phyloP scores from a whole-genome alignment of 2,329 filamentous ascomycete genomes.

The Verticillium nonalfalfae region DNA sequence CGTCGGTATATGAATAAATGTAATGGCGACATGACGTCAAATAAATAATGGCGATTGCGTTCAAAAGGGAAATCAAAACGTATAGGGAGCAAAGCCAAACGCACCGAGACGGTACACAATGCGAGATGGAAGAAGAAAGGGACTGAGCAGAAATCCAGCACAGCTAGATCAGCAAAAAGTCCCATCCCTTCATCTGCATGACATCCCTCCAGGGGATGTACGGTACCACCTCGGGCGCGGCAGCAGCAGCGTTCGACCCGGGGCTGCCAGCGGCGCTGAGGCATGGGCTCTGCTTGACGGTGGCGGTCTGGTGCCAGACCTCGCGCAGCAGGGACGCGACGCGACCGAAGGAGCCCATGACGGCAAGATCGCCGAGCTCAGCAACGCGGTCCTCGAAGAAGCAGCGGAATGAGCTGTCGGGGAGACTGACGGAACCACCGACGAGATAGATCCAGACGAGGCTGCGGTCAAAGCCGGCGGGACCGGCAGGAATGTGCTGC shows the following conservation, averaged over 20 bases:
- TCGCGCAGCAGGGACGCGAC: slow-evolving; percentile 73
- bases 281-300: slow-evolving; percentile 27
- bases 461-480: slow-evolving; percentile 79
- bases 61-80: slow-evolving; percentile 11
- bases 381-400: slow-evolving; percentile 72
- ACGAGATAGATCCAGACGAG: slow-evolving; percentile 92
- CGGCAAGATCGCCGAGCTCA: slow-evolving; percentile 69
- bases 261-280: slow-evolving; percentile 25
- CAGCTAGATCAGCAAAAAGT: slow-evolving; percentile 75
- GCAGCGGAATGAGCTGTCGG: slow-evolving; percentile 66
- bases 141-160: neutral
- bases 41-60: neutral
- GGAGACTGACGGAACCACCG: slow-evolving; percentile 70
- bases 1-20: slow-evolving; percentile 11
- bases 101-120: neutral
- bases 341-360: slow-evolving; percentile 80
- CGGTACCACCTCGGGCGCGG: slow-evolving; percentile 23
- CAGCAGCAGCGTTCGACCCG: slow-evolving; percentile 20
- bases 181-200: slow-evolving; percentile 88
- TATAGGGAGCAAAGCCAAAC: slow-evolving; percentile 13
- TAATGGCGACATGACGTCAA: slow-evolving; percentile 11
- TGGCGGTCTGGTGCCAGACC: slow-evolving; percentile 76
- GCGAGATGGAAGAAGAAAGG: neutral
- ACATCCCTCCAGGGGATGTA: slow-evolving; percentile 92
- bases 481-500: slow-evolving; percentile 74